Evolutionary conservation across 164 flowering plant species (phyloP).

Genomic region (Nelumbo lutea): DNA sequence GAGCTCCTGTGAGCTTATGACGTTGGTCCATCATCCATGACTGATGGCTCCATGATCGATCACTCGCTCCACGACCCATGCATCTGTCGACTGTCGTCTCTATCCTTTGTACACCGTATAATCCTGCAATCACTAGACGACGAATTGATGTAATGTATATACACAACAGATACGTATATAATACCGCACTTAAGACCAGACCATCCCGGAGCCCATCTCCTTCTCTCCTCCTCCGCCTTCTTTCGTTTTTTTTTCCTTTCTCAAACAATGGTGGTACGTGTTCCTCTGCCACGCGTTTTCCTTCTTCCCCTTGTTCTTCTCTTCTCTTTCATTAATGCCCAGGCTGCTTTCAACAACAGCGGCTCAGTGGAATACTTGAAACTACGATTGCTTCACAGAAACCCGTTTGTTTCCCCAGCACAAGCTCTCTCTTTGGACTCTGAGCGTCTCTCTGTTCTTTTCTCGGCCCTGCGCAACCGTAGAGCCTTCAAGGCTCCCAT

Average conservation of each 20-base stretch:
- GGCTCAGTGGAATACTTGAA: conserved; percentile 7
- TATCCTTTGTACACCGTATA: too few relatives aligned
- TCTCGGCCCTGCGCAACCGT: not conserved
- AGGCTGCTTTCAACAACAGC: not conserved
- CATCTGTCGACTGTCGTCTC: too few relatives aligned
- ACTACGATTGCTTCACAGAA: conserved; percentile 12
- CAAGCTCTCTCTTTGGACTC: conserved; percentile 7
- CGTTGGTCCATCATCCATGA: too few relatives aligned
- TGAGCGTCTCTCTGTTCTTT: conserved; percentile 11
- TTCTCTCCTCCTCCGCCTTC: not conserved
- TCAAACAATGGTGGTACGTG: conserved; percentile 3
- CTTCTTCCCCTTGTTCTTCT: not conserved
- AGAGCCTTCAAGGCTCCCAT: conserved; percentile 7
- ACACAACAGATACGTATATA: not conserved
- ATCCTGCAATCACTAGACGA: too few relatives aligned
- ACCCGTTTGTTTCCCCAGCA: conserved; percentile 9
- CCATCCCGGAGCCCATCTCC: not conserved
- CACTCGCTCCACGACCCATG: too few relatives aligned
- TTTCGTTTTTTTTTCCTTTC: not conserved
- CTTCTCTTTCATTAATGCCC: not conserved
- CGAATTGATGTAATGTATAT: too few relatives aligned
- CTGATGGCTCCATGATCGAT: too few relatives aligned
- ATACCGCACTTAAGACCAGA: not conserved
- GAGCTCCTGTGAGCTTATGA: too few relatives aligned
- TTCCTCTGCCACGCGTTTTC: not conserved